These are phyloP conservation scores for Ophiostoma montium DNA, from an alignment of 2,329 filamentous ascomycete species.

Conservation along the genomic window DNA sequence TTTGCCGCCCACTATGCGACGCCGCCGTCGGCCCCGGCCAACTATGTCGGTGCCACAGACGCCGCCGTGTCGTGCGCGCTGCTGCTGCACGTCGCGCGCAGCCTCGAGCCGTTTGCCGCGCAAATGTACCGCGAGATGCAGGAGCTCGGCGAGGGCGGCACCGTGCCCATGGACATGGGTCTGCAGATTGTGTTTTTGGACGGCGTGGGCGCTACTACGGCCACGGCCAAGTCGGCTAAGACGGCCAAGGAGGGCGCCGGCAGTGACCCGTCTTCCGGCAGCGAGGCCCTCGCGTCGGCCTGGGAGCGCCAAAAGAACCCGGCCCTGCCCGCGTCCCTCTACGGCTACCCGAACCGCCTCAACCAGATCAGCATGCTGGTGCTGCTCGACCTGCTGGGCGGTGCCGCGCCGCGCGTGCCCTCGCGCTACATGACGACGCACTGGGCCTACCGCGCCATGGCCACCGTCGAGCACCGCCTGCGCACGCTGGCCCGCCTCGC, in stretches of 20 bases:
- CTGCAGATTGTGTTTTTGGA: constrained; percentile 71
- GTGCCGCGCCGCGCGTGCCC: constrained; percentile 46
- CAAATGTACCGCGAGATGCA: constrained; percentile 61
- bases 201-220: constrained; percentile 53
- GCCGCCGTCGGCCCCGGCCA: constrained; percentile 51
- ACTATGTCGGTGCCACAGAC: constrained; percentile 75
- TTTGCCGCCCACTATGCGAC: constrained; percentile 75
- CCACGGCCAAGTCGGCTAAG: too few species aligned
- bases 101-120: constrained; percentile 56
- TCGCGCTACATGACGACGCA: constrained; percentile 67
- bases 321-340: constrained; percentile 44
- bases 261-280: background rate
- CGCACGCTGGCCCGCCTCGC: constrained; percentile 38
- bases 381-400: constrained; percentile 51
- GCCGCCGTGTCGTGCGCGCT: constrained; percentile 76
- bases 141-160: constrained; percentile 35
- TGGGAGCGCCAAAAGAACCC: constrained; percentile 57
- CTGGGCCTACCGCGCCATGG: constrained; percentile 63
- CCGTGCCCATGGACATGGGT: constrained; percentile 53
- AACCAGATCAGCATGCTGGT: constrained; percentile 69
- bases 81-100: constrained; percentile 61
- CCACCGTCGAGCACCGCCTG: constrained; percentile 49
- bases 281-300: constrained; percentile 46
- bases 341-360: constrained; percentile 54
- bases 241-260: background rate